A percentile compares a stretch with the other conserved stretches of the same genome.
Conservation (phyloP, 2,329 filamentous ascomycete genomes). For the Lecanosticta acicola region DNA sequence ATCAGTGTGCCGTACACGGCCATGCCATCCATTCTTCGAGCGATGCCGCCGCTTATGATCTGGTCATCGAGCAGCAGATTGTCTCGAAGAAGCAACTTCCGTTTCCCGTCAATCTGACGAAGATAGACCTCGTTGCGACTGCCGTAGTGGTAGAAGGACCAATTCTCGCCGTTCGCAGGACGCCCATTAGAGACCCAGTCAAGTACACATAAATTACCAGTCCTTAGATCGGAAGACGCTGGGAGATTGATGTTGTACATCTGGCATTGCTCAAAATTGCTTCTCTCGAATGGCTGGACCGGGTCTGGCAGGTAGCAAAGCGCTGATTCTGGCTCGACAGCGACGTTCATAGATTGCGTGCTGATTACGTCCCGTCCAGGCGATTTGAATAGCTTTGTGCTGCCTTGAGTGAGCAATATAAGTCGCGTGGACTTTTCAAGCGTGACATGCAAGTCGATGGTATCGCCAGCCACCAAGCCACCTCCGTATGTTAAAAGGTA, state of each 20-base stretch:
- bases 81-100: conserved; percentile 73
- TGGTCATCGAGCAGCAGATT: conserved; percentile 61
- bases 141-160: conserved; percentile 73
- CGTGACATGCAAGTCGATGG: conserved; percentile 65
- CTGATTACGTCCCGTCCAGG: conserved; percentile 40
- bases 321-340: conserved; percentile 45
- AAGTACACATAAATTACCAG: conserved; percentile 64
- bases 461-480: conserved; percentile 82
- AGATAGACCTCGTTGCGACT: conserved; percentile 85
- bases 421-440: conserved; percentile 62
- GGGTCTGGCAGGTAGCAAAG: conserved; percentile 76
- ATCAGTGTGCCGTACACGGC: conserved; percentile 81
- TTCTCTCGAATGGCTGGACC: conserved; percentile 81
- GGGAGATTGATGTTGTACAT: conserved; percentile 54
- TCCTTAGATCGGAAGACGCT: conserved; percentile 3
- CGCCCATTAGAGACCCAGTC: conserved; percentile 95
- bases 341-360: conserved; percentile 41
- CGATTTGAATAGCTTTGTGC: conserved; percentile 94
- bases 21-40: conserved; percentile 63
- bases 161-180: conserved; percentile 77
- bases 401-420: conserved; percentile 59
- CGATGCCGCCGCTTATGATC: conserved; percentile 24
- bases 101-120: conserved; percentile 32
- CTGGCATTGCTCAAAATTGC: conserved; percentile 79
- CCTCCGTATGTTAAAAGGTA: conserved; percentile 94